Conservation (phyloP, 441 rosid species). For the Sinapis alba region DNA sequence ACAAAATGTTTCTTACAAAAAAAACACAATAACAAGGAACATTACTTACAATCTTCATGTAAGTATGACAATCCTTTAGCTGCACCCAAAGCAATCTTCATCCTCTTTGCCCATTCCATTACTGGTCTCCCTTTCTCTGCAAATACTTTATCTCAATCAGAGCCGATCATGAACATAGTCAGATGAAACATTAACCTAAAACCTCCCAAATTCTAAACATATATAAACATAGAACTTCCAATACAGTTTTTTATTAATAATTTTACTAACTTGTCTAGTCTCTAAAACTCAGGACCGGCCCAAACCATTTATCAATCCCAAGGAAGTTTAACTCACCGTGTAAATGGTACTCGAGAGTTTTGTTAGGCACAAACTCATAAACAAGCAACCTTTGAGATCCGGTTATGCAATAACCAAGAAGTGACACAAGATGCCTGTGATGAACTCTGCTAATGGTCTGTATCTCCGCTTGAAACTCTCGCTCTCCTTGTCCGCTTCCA, state of each 20-base stretch:
- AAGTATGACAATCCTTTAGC: conserved; percentile 75
- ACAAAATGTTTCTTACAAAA: conserved; percentile 1
- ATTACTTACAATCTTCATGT: conserved; percentile 68
- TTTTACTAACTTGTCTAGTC: not conserved
- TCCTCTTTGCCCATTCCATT: conserved; percentile 61
- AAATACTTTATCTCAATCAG: not conserved
- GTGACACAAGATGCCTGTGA: conserved; percentile 71
- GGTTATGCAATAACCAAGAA: conserved; percentile 61
- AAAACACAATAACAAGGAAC: not conserved
- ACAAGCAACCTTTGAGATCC: conserved; percentile 64
- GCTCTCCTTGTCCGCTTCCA: conserved; percentile 76
- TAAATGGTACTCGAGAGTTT: conserved; percentile 61
- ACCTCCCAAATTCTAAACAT: not conserved
- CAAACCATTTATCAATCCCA: not conserved
- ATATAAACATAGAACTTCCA: not conserved
- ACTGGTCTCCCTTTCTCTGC: conserved; percentile 62
- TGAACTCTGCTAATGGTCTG: conserved; percentile 66
- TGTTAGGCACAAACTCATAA: conserved; percentile 70
- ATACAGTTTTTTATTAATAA: not conserved
- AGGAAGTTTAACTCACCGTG: conserved; percentile 49
- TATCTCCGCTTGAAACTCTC: conserved; percentile 72
- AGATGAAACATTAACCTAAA: not conserved
- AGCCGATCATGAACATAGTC: not conserved
- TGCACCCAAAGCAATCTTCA: conserved; percentile 66
- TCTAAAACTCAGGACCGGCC: not conserved